phyloP scores from a whole-genome alignment of 345 rosid genomes.

The Cardamine occulta region DNA sequence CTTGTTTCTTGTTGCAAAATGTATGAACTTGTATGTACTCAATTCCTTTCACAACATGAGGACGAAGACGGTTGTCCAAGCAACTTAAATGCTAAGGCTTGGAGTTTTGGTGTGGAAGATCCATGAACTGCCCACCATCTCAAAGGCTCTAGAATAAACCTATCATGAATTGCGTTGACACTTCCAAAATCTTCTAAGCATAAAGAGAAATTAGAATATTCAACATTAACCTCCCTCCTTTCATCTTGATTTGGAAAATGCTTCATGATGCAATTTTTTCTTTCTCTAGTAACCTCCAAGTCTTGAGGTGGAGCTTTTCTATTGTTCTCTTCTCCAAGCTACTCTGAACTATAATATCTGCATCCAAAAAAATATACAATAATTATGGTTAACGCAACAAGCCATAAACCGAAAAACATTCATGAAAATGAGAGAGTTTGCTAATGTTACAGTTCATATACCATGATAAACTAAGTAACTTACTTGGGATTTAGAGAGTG shows the following conservation, averaged over 20 bases:
- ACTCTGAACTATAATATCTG: background rate
- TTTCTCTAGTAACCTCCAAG: background rate
- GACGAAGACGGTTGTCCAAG: background rate
- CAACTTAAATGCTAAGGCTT: background rate
- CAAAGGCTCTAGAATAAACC: background rate
- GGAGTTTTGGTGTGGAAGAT: background rate
- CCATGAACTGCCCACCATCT: slow-evolving; percentile 11
- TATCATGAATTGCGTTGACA: background rate
- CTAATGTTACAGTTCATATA: no score
- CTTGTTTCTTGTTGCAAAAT: background rate
- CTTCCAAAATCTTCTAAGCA: slow-evolving; percentile 7
- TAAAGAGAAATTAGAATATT: slow-evolving; percentile 2
- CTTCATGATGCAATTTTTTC: background rate
- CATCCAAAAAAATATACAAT: background rate
- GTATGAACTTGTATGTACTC: background rate
- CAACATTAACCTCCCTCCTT: background rate
- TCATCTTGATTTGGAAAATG: slow-evolving; percentile 1
- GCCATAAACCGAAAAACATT: no score
- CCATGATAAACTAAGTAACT: background rate
- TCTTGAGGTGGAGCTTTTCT: slow-evolving; percentile 14
- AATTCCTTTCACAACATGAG: background rate
- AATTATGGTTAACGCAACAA: no score
- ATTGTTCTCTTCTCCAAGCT: background rate
- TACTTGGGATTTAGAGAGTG: background rate
- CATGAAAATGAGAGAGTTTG: no score